Evolutionary conservation across 768 basidiomycete species (phyloP).

Genomic region (Boletellus ananiceps): DNA sequence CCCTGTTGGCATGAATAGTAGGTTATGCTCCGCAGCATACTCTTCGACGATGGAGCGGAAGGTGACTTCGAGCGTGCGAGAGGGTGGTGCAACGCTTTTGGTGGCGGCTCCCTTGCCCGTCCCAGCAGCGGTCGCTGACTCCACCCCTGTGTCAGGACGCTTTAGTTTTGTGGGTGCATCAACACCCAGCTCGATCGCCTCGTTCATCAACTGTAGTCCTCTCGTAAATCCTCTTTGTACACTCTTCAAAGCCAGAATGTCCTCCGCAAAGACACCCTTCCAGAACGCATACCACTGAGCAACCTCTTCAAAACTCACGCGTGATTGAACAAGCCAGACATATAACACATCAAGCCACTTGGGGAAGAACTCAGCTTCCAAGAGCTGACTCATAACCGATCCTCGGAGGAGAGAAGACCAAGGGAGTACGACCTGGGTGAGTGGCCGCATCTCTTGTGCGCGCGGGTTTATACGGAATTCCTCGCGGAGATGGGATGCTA

Average conservation of each 20-base stretch:
- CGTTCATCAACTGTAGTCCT: slow-evolving; percentile 91
- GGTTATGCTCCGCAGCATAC: slow-evolving; percentile 74
- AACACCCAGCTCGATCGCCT: slow-evolving; percentile 81
- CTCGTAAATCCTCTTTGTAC: slow-evolving; percentile 79
- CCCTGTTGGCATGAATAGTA: slow-evolving; percentile 87
- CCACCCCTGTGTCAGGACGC: slow-evolving; percentile 62
- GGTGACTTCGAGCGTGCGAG: slow-evolving; percentile 75
- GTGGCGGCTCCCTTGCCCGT: slow-evolving; percentile 25
- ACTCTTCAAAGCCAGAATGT: slow-evolving; percentile 58
- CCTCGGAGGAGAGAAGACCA: slow-evolving; percentile 75
- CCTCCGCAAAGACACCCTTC: slow-evolving; percentile 74
- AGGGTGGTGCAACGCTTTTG: slow-evolving; percentile 37
- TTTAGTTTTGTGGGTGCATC: slow-evolving; percentile 64
- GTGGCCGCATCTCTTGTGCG: slow-evolving; percentile 80
- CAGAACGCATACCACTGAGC: slow-evolving; percentile 91
- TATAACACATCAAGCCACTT: slow-evolving; percentile 94
- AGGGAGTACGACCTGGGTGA: slow-evolving; percentile 60
- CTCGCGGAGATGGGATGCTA: slow-evolving; percentile 75
- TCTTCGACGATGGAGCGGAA: slow-evolving; percentile 95
- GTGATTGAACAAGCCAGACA: slow-evolving; percentile 89
- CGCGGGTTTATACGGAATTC: slow-evolving; percentile 90
- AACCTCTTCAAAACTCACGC: slow-evolving; percentile 86
- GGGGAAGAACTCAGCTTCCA: slow-evolving; percentile 93
- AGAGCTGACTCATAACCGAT: slow-evolving; percentile 74
- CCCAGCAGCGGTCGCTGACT: slow-evolving; percentile 34